phyloP scores from a whole-genome alignment of 371 early-diverging fungal species.

The Syncephalastrum sp. region DNA sequence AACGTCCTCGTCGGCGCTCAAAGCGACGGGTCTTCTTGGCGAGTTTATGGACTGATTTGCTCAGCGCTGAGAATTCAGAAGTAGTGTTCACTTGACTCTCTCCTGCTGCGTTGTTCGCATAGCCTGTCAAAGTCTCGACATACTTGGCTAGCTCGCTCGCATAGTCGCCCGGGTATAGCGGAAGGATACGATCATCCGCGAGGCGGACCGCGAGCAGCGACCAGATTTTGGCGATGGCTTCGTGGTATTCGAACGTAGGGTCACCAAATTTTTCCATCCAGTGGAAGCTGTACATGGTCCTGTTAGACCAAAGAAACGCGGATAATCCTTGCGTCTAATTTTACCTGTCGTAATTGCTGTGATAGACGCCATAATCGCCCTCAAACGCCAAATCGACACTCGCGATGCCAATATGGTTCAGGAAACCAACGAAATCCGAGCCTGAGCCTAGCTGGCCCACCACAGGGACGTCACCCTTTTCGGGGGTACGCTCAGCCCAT shows the following conservation, averaged over 20 bases:
- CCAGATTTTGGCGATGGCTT: conserved; percentile 45
- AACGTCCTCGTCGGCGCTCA: conserved; percentile 7
- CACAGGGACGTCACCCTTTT: conserved; percentile 7
- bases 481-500: conserved; percentile 18
- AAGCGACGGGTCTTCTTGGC: conserved; percentile 8
- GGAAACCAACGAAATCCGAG: conserved; percentile 59
- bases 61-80: conserved; percentile 9
- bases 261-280: conserved; percentile 71
- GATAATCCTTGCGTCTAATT: conserved; percentile 6
- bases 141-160: conserved; percentile 24
- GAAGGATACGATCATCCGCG: conserved; percentile 38
- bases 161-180: conserved; percentile 39
- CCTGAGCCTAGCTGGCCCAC: conserved; percentile 47
- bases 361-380: conserved; percentile 53
- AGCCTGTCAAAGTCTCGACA: conserved; percentile 15
- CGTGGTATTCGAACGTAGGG: conserved; percentile 59
- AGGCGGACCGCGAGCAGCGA: conserved; percentile 42
- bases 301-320: conserved; percentile 8
- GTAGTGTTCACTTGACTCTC: neutral
- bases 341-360: conserved; percentile 57
- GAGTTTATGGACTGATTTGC: conserved; percentile 14
- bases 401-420: conserved; percentile 64
- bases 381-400: conserved; percentile 54
- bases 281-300: conserved; percentile 44
- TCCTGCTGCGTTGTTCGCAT: conserved; percentile 1